These are phyloP conservation scores for Saksenaea oblongispora DNA, from an alignment of 371 early-diverging fungal genomes.

Conservation along the genomic window DNA sequence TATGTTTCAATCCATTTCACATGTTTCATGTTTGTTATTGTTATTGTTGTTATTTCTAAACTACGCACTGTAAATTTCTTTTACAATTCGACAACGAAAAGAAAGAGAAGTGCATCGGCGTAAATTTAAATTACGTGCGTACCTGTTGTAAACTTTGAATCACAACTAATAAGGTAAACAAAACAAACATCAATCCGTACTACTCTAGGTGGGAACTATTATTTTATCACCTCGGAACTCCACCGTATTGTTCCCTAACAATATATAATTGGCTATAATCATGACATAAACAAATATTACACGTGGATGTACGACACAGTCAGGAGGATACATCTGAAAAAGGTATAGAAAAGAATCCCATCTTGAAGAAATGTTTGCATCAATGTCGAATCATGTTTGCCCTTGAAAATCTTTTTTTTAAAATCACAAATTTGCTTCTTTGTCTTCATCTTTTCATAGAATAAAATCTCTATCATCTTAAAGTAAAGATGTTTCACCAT, in stretches of 20 bases:
- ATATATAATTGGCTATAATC: neutral
- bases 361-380: too few relatives aligned
- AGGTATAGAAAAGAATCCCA: neutral
- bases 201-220: too few relatives aligned
- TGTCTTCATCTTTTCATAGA: too few relatives aligned
- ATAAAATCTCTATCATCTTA: too few relatives aligned
- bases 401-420: too few relatives aligned
- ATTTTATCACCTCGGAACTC: neutral
- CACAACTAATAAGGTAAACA: neutral
- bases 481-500: too few relatives aligned
- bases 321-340: neutral
- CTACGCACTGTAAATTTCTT: neutral
- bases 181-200: neutral
- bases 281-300: neutral
- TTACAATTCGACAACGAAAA: slow-evolving; percentile 2
- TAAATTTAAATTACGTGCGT: neutral
- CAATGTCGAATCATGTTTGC: too few relatives aligned
- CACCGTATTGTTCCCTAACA: neutral
- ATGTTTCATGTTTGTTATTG: neutral
- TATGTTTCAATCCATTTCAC: neutral
- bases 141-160: neutral
- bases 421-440: too few relatives aligned
- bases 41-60: neutral
- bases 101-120: neutral
- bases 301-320: neutral